Conservation (phyloP, 192 early-diverging fungal genomes). For the Mortierella claussenii region DNA sequence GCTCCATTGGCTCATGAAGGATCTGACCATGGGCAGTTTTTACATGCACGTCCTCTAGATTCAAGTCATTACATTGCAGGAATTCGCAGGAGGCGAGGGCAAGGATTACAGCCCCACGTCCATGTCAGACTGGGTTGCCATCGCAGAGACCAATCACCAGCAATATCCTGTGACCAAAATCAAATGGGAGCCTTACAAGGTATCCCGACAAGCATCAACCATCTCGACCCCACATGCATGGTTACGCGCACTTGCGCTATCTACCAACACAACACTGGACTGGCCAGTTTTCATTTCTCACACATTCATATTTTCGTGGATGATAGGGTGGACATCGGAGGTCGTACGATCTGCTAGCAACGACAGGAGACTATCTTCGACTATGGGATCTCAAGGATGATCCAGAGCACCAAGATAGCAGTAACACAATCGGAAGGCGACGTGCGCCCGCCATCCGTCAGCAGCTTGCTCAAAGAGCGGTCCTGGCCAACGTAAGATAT, state of each 20-base stretch:
- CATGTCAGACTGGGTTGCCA: constrained; percentile 73
- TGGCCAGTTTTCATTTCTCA: no score
- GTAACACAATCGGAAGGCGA: constrained; percentile 56
- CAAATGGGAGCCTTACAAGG: constrained; percentile 84
- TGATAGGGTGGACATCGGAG: constrained; percentile 44
- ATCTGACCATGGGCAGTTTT: no score
- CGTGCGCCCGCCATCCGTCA: constrained; percentile 29
- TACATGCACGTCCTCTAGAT: no score
- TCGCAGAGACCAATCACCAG: constrained; percentile 80
- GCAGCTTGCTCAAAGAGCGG: constrained; percentile 59
- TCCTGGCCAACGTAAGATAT: constrained; percentile 66
- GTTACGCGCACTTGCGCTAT: no score
- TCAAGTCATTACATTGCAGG: constrained; percentile 70
- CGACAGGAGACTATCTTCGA: constrained; percentile 86
- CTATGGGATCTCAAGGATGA: constrained; percentile 88
- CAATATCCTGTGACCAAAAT: constrained; percentile 94
- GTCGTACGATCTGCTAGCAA: constrained; percentile 83
- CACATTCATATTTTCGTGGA: no score
- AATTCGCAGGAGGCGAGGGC: constrained; percentile 56
- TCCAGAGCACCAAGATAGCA: constrained; percentile 36
- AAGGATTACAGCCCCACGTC: constrained; percentile 44
- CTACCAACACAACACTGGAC: no score
- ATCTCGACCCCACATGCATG: no score
- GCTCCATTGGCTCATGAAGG: no score
- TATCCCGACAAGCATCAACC: no score